These are phyloP conservation scores for Camelina neglecta DNA, from an alignment of 345 rosid genomes.

Conservation along the genomic window DNA sequence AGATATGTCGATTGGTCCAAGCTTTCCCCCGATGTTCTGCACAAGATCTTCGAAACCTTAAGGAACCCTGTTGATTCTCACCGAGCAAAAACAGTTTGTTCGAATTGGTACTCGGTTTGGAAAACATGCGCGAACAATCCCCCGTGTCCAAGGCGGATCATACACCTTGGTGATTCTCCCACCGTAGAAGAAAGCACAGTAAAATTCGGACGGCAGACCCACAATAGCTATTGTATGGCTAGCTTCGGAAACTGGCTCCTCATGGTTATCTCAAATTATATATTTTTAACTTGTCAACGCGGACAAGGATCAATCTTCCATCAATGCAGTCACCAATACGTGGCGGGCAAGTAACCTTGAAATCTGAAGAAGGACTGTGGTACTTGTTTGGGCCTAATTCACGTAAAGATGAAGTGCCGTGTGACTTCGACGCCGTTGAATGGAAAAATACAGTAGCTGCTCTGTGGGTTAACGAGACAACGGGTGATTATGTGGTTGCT, in stretches of 20 bases:
- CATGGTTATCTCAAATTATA: not conserved
- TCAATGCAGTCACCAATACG: not conserved
- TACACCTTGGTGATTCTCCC: conserved; percentile 18
- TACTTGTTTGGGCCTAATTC: not conserved
- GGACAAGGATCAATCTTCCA: conserved; percentile 19
- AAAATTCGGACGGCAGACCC: not conserved
- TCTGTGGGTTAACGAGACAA: conserved; percentile 26
- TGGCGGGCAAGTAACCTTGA: not conserved
- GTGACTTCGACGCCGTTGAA: not conserved
- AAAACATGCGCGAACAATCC: conserved; percentile 21
- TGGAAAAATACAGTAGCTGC: conserved; percentile 12
- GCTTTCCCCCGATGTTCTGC: conserved; percentile 3
- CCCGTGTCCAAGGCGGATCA: not conserved
- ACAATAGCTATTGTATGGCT: not conserved
- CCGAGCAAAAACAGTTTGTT: conserved; percentile 29
- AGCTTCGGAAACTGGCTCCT: not conserved
- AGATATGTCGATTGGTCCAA: conserved; percentile 22
- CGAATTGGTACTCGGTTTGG: conserved; percentile 13
- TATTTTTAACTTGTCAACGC: not conserved
- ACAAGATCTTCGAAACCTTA: conserved; percentile 8
- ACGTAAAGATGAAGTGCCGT: not conserved
- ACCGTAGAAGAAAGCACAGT: not conserved
- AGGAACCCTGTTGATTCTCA: conserved; percentile 11
- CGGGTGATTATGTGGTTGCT: conserved; percentile 2
- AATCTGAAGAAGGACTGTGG: not conserved